Evolutionary conservation across 139 green algal genomes (phyloP).

Genomic region (Asterochloris erici): DNA sequence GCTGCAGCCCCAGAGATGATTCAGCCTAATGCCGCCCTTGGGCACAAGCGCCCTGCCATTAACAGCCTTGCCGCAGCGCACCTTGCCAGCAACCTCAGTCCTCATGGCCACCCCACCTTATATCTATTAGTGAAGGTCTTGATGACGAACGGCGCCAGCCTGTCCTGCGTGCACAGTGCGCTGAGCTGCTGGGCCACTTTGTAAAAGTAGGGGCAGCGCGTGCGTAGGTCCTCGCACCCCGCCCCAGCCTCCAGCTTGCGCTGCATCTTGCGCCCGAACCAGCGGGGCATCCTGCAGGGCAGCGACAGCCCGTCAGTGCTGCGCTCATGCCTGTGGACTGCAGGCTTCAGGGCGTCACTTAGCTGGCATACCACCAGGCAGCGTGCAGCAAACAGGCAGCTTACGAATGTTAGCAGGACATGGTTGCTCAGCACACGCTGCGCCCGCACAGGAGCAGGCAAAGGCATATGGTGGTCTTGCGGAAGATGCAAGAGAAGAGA

Average conservation of each 20-base stretch:
- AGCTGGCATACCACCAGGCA: not conserved
- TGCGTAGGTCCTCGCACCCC: conserved; percentile 45
- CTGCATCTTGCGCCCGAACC: conserved; percentile 47
- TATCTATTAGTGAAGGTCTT: conserved; percentile 43
- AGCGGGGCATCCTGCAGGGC: conserved; percentile 29
- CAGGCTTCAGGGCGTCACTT: not conserved
- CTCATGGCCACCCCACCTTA: conserved; percentile 16
- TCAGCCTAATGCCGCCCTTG: too few species aligned
- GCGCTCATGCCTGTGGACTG: not conserved
- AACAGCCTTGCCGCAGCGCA: not conserved
- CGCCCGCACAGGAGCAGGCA: not conserved
- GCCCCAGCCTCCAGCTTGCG: conserved; percentile 50
- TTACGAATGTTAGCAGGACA: not conserved
- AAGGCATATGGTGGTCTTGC: not conserved
- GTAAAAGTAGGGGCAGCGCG: conserved; percentile 55
- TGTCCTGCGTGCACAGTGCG: conserved; percentile 18
- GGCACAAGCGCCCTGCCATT: too few species aligned
- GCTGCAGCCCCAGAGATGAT: not conserved
- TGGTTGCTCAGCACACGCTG: not conserved
- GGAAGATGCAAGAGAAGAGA: too few species aligned
- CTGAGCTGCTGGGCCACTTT: conserved; percentile 34
- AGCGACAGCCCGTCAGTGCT: not conserved
- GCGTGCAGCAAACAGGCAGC: not conserved
- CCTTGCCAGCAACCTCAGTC: not conserved
- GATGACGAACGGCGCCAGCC: conserved; percentile 33